Conservation (phyloP, 768 basidiomycete species). For the Mycena venus region DNA sequence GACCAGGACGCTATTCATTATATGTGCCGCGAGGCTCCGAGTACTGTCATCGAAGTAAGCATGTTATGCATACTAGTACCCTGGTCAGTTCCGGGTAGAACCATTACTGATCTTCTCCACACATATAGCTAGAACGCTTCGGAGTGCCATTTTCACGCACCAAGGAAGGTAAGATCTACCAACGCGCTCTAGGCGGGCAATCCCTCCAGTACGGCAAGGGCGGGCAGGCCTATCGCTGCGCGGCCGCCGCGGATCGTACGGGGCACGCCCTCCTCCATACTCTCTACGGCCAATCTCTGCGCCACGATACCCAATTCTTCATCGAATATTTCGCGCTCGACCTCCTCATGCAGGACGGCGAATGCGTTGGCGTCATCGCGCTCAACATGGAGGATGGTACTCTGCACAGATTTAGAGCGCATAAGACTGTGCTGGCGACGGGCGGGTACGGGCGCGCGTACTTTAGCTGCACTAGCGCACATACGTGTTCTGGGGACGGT, state of each 20-base stretch:
- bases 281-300: slow-evolving; percentile 98
- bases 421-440: slow-evolving; percentile 98
- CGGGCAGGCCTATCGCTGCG: slow-evolving; percentile 98
- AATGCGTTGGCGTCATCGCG: slow-evolving; percentile 99
- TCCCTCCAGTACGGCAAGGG: slow-evolving; percentile 97
- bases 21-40: slow-evolving; percentile 98
- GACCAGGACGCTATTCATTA: slow-evolving; percentile 99
- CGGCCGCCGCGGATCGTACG: slow-evolving; percentile 98
- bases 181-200: slow-evolving; percentile 99
- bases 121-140: slow-evolving; percentile 92
- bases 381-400: slow-evolving; percentile 99
- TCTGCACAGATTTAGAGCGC: slow-evolving; percentile 96
- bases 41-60: slow-evolving; percentile 91
- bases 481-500: slow-evolving; percentile 99
- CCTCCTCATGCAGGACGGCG: slow-evolving; percentile 97
- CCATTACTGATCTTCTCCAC: slow-evolving; percentile 8
- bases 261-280: slow-evolving; percentile 99
- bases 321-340: slow-evolving; percentile 99
- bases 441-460: slow-evolving; percentile 98
- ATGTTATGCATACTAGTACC: no score
- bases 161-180: slow-evolving; percentile 99
- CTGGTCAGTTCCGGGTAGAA: background rate
- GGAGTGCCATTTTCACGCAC: slow-evolving; percentile 99
- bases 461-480: slow-evolving; percentile 98
- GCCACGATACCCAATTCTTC: slow-evolving; percentile 99